Percentiles rank a stretch among this genome's conserved stretches.
Evolutionary conservation across 2,329 filamentous ascomycete genomes (phyloP).

Genomic region (Elsinoe fawcettii): DNA sequence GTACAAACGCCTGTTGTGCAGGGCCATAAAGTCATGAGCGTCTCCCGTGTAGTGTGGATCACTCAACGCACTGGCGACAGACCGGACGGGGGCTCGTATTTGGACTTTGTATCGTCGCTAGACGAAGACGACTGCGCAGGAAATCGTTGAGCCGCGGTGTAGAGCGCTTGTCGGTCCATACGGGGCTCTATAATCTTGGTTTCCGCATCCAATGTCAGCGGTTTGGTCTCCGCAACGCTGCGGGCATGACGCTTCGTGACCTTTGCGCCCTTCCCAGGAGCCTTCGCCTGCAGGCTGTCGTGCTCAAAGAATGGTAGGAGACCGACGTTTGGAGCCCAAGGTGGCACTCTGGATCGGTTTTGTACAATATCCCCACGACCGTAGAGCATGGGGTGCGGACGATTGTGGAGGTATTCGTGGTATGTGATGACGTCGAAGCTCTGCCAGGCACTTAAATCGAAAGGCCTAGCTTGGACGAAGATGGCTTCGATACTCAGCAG

Average conservation of each 20-base stretch:
- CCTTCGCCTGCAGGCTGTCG: not conserved
- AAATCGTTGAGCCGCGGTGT: too few species aligned
- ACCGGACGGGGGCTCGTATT: not conserved
- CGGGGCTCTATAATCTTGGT: too few species aligned
- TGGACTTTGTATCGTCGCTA: too few species aligned
- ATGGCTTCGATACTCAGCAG: not conserved
- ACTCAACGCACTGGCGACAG: not conserved
- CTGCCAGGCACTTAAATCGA: not conserved
- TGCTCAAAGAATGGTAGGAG: not conserved
- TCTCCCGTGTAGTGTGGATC: too few species aligned
- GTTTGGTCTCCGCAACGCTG: not conserved
- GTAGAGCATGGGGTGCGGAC: not conserved
- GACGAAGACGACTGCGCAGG: too few species aligned
- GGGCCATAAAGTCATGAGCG: not conserved
- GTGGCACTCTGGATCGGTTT: not conserved
- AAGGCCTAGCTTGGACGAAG: not conserved
- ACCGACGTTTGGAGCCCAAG: not conserved
- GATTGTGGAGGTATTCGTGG: not conserved
- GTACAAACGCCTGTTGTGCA: constrained; percentile 9
- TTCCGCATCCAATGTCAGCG: too few species aligned
- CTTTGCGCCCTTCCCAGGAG: not conserved
- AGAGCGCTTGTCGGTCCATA: too few species aligned
- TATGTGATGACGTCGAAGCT: not conserved
- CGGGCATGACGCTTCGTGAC: not conserved
- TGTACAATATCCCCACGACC: not conserved